Conservation (phyloP, 495 filamentous ascomycete genomes). For the Trichocladium antarcticum region DNA sequence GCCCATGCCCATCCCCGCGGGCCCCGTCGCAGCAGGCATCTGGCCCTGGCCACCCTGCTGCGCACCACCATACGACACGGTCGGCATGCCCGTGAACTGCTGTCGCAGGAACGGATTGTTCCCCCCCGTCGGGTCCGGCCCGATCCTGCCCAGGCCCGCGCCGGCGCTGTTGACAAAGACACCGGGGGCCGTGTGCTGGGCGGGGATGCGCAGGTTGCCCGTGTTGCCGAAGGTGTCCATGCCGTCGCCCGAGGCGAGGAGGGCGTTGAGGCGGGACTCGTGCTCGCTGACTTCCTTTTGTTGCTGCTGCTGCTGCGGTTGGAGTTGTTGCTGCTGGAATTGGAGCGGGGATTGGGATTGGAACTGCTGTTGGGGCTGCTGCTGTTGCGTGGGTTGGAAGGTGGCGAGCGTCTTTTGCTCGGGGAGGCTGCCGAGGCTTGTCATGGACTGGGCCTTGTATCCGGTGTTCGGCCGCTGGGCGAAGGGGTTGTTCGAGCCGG, state of each 20-base stretch:
- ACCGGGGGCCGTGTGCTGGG: constrained; percentile 93
- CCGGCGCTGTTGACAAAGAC: constrained; percentile 95
- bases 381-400: constrained; percentile 21
- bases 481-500: constrained; percentile 96
- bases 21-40: constrained; percentile 69
- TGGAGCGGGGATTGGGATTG: constrained; percentile 9
- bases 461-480: constrained; percentile 40
- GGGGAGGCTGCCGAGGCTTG: constrained; percentile 55
- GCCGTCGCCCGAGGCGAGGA: constrained; percentile 77
- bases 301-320: constrained; percentile 36
- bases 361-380: too few species aligned
- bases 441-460: constrained; percentile 45
- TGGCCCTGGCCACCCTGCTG: constrained; percentile 22
- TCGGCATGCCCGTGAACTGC: constrained; percentile 74
- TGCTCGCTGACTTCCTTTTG: constrained; percentile 58
- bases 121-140: constrained; percentile 57
- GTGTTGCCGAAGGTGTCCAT: constrained; percentile 96
- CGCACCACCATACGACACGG: constrained; percentile 34
- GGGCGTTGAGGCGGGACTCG: constrained; percentile 77
- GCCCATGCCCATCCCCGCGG: constrained; percentile 41
- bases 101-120: constrained; percentile 81
- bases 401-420: constrained; percentile 56
- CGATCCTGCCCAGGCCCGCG: constrained; percentile 56
- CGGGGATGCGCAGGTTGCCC: constrained; percentile 85
- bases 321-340: constrained; percentile 24